These are phyloP conservation scores for Suillus alpinus DNA, from an alignment of 768 basidiomycete species.

Conservation along the genomic window DNA sequence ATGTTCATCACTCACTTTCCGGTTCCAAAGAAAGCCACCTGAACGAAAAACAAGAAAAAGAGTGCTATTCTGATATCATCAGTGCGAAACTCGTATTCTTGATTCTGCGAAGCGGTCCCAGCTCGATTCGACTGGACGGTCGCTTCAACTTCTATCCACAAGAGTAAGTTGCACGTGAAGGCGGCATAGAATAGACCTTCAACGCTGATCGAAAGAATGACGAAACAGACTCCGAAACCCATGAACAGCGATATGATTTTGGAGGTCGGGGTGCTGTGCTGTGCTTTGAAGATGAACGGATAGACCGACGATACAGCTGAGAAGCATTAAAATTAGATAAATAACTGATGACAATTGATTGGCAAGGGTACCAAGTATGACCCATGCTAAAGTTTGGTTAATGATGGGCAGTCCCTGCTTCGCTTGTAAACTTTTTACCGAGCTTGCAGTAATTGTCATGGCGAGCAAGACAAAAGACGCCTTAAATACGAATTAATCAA, in stretches of 20 bases:
- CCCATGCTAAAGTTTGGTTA: conserved; percentile 67
- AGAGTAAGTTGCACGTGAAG: conserved; percentile 57
- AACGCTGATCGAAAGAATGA: conserved; percentile 77
- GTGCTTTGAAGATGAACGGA: conserved; percentile 42
- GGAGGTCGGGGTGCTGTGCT: conserved; percentile 40
- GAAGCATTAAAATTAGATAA: neutral
- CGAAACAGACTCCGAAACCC: conserved; percentile 71
- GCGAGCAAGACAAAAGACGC: conserved; percentile 40
- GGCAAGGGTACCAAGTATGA: conserved; percentile 49
- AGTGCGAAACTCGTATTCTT: conserved; percentile 42
- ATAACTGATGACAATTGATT: neutral
- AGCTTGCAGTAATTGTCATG: conserved; percentile 56
- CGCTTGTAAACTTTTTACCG: conserved; percentile 57
- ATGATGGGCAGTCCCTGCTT: conserved; percentile 62
- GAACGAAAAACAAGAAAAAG: conserved; percentile 85
- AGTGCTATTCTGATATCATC: conserved; percentile 73
- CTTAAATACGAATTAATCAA: conserved; percentile 28
- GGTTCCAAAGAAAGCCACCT: conserved; percentile 83
- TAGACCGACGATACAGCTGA: conserved; percentile 49
- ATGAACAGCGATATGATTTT: conserved; percentile 65
- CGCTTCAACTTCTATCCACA: conserved; percentile 69
- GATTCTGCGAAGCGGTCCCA: conserved; percentile 5
- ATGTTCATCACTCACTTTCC: conserved; percentile 58
- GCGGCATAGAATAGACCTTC: conserved; percentile 80
- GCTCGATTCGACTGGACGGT: conserved; percentile 17